Base-by-base conservation (phyloP, 2,329 filamentous ascomycete species). In the Pseudogymnoascus pannorum region DNA sequence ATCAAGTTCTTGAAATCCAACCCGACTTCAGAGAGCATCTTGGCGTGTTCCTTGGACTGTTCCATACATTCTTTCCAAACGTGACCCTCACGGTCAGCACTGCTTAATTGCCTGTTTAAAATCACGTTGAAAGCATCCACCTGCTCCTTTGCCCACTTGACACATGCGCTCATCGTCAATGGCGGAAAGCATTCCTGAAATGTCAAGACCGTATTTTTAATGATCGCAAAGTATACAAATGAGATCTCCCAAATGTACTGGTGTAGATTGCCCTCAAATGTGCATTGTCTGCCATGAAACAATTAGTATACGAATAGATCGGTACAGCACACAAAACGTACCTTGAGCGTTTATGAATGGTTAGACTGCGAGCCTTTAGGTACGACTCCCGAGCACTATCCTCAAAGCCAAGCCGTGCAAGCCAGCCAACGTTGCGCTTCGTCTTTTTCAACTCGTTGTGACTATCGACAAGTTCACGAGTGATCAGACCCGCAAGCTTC, bases 91-190 rank as follows among this genome's bases (percentile, higher is more conserved):
- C 80, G 82, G 64, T 95, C 88, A 2, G 94, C 89, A 71, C 89
- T 92, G 75, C 91, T 95, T 64, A 99, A 78, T 75, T 97, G 94
- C 63, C 93, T 81, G 35, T 82, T 85, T 36, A 99, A 79, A 58
- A 94, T 86, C 51, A 81, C 81, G 69, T 97, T 97, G 78, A 97
- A 97, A 1, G 86, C 86, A 68, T 97, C 92, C 1, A 97, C 86
- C 72, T 96, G 87, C 68, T 94, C 88, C 75, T 97, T 97, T n/a
- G 92, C 92, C 94, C 94, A 99, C 72, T 93, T 95, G 69, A 99
- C 93, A 68, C 92, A 96, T 0, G 92, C 92, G 69, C 91, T 96
- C 82, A 94, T 95, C 78, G 94, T 91, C 12, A 86, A 80, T 24
- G 90, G 82, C 9, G 92, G 87, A 72, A 97, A 97, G 72, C 91